A percentile compares a stretch with the other conserved stretches of the same genome.
These are phyloP conservation scores for Lomentospora prolificans DNA, from an alignment of 2,329 filamentous ascomycete species.

Conservation along the genomic window DNA sequence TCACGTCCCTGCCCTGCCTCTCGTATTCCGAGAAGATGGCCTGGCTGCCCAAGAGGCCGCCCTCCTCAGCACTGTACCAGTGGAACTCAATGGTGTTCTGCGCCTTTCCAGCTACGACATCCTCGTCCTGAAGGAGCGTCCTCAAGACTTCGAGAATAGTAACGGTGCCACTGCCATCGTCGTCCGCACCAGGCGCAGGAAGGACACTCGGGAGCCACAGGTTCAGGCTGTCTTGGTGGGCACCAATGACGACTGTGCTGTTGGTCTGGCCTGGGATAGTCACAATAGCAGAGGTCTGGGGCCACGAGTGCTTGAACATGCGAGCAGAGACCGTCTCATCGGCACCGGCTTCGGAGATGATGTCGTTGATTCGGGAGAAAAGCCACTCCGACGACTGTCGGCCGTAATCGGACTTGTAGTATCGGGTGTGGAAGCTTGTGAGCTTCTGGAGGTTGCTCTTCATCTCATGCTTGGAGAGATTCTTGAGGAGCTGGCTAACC, in stretches of 20 bases:
- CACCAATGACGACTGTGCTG: conserved; percentile 77
- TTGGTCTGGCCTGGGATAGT: conserved; percentile 80
- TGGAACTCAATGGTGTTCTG: conserved; percentile 91
- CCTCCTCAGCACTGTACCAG: conserved; percentile 90
- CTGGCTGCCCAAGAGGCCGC: conserved; percentile 76
- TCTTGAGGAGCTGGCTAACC: conserved; percentile 55
- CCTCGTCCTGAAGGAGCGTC: conserved; percentile 63
- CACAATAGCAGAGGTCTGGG: conserved; percentile 83
- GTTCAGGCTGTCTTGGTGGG: conserved; percentile 94
- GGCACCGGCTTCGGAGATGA: conserved; percentile 63
- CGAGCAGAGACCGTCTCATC: conserved; percentile 56
- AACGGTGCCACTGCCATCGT: conserved; percentile 86
- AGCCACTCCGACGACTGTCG: conserved; percentile 84
- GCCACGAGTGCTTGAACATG: conserved; percentile 75
- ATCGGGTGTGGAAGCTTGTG: conserved; percentile 70
- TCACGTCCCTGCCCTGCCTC: conserved; percentile 62
- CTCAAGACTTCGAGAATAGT: conserved; percentile 90
- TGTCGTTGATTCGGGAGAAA: conserved; percentile 60
- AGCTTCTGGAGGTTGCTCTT: conserved; percentile 66
- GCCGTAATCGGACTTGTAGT: conserved; percentile 71
- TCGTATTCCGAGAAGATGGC: conserved; percentile 80
- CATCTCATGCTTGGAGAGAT: conserved; percentile 70
- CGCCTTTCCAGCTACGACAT: conserved; percentile 60
- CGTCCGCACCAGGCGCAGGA: conserved; percentile 85
- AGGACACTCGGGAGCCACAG: conserved; percentile 77